These are phyloP conservation scores for Plasmodium vivax DNA, from an alignment of 169 alveolate genomes.

Conservation along the genomic window DNA sequence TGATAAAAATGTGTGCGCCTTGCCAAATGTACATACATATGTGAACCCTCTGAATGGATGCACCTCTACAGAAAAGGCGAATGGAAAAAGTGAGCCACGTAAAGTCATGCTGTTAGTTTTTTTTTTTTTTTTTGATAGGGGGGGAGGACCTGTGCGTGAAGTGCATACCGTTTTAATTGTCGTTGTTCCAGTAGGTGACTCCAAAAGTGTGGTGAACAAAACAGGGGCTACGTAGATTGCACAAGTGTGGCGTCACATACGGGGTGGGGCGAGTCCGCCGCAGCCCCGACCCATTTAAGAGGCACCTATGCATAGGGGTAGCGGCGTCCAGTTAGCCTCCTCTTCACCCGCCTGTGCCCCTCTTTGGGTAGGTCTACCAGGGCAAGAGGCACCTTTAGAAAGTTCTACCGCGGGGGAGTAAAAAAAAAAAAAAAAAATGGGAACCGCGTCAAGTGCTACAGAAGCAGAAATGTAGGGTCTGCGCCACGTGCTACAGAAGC, in stretches of 20 bases:
- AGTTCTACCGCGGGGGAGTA: not conserved
- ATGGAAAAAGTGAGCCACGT: not conserved
- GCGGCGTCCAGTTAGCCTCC: not conserved
- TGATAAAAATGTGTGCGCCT: not conserved
- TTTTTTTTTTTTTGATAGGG: not conserved
- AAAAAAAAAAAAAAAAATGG: not conserved
- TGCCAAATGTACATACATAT: not conserved
- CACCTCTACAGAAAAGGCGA: not conserved
- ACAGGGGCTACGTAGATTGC: not conserved
- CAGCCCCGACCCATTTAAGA: not conserved
- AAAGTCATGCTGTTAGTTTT: not conserved
- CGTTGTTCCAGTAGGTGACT: not conserved
- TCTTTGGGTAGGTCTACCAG: not conserved
- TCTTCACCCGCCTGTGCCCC: not conserved
- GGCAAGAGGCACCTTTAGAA: not conserved
- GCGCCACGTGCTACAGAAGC: not conserved
- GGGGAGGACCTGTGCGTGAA: not conserved
- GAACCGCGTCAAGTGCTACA: not conserved
- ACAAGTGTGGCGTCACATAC: not conserved
- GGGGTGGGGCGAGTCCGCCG: not conserved
- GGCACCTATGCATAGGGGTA: too few species aligned
- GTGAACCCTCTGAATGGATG: not conserved
- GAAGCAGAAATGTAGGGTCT: not conserved
- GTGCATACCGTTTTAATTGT: not conserved
- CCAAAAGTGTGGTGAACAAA: not conserved